A percentile compares a stretch with the other conserved stretches of the same genome.
phyloP scores from a whole-genome alignment of 192 early-diverging fungal species.

The Coemansia sp. region DNA sequence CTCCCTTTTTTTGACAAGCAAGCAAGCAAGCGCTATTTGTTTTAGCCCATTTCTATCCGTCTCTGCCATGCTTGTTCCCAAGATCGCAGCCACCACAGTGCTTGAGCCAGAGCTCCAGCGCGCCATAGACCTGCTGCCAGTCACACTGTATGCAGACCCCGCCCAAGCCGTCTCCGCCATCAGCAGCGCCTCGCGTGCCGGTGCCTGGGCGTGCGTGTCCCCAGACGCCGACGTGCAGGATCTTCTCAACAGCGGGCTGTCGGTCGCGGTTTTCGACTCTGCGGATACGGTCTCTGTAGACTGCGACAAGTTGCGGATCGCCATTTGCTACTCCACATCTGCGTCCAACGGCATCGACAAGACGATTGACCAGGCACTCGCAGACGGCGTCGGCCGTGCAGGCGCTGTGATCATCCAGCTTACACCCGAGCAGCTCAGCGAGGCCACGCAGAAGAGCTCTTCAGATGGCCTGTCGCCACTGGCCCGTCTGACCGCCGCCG shows the following conservation, averaged over 20 bases:
- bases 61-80: conserved; percentile 41
- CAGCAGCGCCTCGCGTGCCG: conserved; percentile 5
- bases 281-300: not conserved
- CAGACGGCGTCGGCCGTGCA: conserved; percentile 20
- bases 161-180: conserved; percentile 11
- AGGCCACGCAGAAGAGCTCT: conserved; percentile 13
- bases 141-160: conserved; percentile 18
- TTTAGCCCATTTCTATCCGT: not conserved
- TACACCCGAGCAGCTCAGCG: conserved; percentile 23
- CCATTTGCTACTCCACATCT: conserved; percentile 24
- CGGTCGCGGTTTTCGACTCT: conserved; percentile 30
- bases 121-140: conserved; percentile 22
- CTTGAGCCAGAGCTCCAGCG: conserved; percentile 21
- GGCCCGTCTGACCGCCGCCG: conserved; percentile 18
- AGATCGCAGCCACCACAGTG: conserved; percentile 17
- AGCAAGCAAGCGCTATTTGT: too few relatives aligned
- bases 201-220: conserved; percentile 20
- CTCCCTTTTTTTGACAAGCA: too few relatives aligned
- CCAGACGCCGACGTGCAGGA: conserved; percentile 15
- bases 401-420: conserved; percentile 37
- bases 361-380: conserved; percentile 13
- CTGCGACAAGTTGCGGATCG: conserved; percentile 31
- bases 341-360: not conserved
- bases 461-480: conserved; percentile 9
- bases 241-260: conserved; percentile 40